A percentile compares a stretch with the other conserved stretches of the same genome.
Evolutionary conservation across 2,329 filamentous ascomycete species (phyloP).

Genomic region (Penicillium freii): DNA sequence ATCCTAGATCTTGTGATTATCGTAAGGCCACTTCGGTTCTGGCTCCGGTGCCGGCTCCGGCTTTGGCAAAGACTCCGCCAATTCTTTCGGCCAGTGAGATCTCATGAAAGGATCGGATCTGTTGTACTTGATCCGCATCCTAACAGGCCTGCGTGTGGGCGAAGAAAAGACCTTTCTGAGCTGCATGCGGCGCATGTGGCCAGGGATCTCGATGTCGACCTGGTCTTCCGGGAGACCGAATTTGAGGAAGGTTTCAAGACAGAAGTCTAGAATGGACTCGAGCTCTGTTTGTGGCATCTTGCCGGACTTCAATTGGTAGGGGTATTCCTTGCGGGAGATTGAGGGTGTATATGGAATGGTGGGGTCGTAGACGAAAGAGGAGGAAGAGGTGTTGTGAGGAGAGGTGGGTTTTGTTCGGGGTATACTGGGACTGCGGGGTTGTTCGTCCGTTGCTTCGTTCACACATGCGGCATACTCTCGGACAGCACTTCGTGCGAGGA

Average conservation of each 20-base stretch:
- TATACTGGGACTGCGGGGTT: neutral
- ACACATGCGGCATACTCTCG: conserved; percentile 25
- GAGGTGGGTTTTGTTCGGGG: neutral
- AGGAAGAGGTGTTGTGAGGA: neutral
- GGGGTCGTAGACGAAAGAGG: conserved; percentile 4
- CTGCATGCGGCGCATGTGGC: conserved; percentile 29
- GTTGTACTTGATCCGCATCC: conserved; percentile 11
- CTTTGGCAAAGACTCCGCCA: neutral
- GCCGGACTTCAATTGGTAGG: conserved; percentile 5
- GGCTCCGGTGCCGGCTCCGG: neutral
- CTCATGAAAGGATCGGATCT: conserved; percentile 17
- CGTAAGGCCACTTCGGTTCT: neutral
- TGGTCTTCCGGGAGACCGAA: conserved; percentile 30
- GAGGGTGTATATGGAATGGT: conserved; percentile 2
- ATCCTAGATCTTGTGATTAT: neutral
- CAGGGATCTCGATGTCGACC: conserved; percentile 37
- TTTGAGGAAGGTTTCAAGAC: conserved; percentile 32
- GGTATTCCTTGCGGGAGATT: conserved; percentile 10
- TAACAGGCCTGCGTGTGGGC: neutral
- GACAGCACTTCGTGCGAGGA: conserved; percentile 37
- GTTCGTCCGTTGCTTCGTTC: neutral
- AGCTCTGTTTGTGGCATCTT: conserved; percentile 18
- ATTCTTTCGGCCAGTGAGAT: conserved; percentile 7
- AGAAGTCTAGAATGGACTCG: conserved; percentile 34
- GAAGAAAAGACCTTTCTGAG: conserved; percentile 12